Base-by-base conservation (phyloP, 164 flowering plant species). In the Sextonia rubra region DNA sequence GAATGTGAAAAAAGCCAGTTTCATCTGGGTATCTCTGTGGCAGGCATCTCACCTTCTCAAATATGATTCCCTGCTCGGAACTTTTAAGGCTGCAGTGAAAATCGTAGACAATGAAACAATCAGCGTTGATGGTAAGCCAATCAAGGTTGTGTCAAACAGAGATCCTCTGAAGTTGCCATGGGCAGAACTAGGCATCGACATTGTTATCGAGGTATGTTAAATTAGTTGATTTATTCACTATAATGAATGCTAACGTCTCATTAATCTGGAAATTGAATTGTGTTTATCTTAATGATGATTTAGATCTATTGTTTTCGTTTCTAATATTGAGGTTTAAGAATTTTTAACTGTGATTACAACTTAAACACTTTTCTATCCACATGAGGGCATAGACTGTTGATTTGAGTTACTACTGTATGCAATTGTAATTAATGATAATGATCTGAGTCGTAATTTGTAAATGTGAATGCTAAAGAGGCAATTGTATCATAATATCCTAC, bases 11-110 rank as follows among this genome's bases (percentile, higher is more conserved):
- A 37, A n/a, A n/a, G n/a, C n/a, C n/a, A n/a, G n/a, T n/a, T n/a
- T n/a, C n/a, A n/a, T n/a, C n/a, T n/a, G n/a, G n/a, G n/a, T n/a
- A n/a, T 64, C 27, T 27, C 3, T 26, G 29, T 56, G 23, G 20
- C 86, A 95, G 99, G 96, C 98, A 69, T 89, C 99, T 61, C 99
- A 95, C 89, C 86, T 95, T 85, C 86, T 95, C 72, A 93, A 95
- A 81, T 95, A 95, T 62, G 99, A 95, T 62, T 95, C 99, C 2
- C 83, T 91, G 91, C 87, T 93, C 22, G 99, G 99, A 52, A 93
- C 90, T 3, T 95, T 95, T 85, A 93, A 95, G 79, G 99, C 98
- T 0, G 91, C 89, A 2, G 99, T 95, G 61, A 95, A 91, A 73
- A 85, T 91, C 6, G 87, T 93, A 4, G 87, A 95, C 82, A 83